Base-by-base conservation (phyloP, 1,139 yeast species). In the Nakaseomyces uthaithaninus region DNA sequence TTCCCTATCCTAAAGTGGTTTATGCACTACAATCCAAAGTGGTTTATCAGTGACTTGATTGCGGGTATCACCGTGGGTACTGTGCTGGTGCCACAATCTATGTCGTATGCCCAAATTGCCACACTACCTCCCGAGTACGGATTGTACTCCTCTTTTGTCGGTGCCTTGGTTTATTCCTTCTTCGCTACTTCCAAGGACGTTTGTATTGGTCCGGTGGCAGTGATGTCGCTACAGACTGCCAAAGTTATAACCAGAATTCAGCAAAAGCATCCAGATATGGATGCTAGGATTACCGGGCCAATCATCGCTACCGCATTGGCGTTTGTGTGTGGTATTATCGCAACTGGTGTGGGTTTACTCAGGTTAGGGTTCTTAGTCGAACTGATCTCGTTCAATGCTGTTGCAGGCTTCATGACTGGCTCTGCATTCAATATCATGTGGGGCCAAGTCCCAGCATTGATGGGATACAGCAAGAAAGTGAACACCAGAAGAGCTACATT, bases 151-250 rank as follows among this genome's bases (percentile, higher is more conserved):
- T 83, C 95, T 0, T 89, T 89, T 57, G 82, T 89, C 38, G 97
- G 97, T 56, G 94, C 87, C 14, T 75, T 86, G 59, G 75, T 83
- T 42, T 89, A 89, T 61, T 80, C 94, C 37, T 74, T 87, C 54
- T 89, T 89, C 61, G 97, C 96, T 12, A 89, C 96, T 14, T 83
- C 94, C 15, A 89, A 87, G 64, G 97, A 89, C 69, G 95, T 89
- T 35, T 82, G 93, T 46, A 87, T 89, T 54, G 97, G 96, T 24
- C 96, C 97, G 4, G 97, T 89, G 28, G 97, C 97, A 2, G 96
- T 89, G 46, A 87, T 89, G 95, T 84, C 95, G 11, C 62, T 78
- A 49, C 89, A 87, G 60, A 87, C 85, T 23, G 77, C 89, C 36
- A 84, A 81, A 59, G 89, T 85, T 39, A 72, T 87, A 42, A 73